A percentile compares a stretch with the other conserved stretches of the same genome.
These are phyloP conservation scores for Rhizomucor pusillus DNA, from an alignment of 371 early-diverging fungal species.

Conservation along the genomic window DNA sequence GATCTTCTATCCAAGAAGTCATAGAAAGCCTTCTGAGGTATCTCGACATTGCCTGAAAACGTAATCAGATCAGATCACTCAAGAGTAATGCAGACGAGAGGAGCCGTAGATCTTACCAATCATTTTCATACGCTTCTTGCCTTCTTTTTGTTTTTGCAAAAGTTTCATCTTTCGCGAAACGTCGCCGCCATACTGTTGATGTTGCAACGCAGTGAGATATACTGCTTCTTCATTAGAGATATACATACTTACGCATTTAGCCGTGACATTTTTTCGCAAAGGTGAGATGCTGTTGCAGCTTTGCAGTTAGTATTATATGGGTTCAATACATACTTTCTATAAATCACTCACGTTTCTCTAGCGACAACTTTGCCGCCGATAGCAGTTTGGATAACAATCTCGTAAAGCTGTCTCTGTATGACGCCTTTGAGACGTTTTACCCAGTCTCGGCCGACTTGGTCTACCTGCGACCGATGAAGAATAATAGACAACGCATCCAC, in stretches of 20 bases:
- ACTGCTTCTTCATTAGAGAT: neutral
- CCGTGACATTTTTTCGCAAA: slow-evolving; percentile 89
- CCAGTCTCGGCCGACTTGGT: slow-evolving; percentile 78
- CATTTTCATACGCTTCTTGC: slow-evolving; percentile 83
- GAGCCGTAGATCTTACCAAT: too few species aligned
- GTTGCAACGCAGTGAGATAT: slow-evolving; percentile 1
- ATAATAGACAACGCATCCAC: slow-evolving; percentile 94
- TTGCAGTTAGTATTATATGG: neutral
- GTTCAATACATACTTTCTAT: neutral
- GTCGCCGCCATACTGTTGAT: slow-evolving; percentile 87
- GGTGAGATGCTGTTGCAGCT: slow-evolving; percentile 53
- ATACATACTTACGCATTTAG: slow-evolving; percentile 81
- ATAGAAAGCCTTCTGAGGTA: slow-evolving; percentile 74
- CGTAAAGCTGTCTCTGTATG: slow-evolving; percentile 88
- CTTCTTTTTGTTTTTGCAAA: slow-evolving; percentile 85
- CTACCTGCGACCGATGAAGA: slow-evolving; percentile 75
- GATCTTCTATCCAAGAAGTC: slow-evolving; percentile 60
- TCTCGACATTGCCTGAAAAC: slow-evolving; percentile 59
- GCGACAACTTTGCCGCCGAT: slow-evolving; percentile 83
- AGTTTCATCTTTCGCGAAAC: slow-evolving; percentile 93
- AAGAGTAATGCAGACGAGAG: too few species aligned
- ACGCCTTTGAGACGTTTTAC: slow-evolving; percentile 78
- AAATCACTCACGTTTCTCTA: slow-evolving; percentile 70
- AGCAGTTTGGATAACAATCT: slow-evolving; percentile 90
- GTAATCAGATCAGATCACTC: neutral